A percentile compares a stretch with the other conserved stretches of the same genome.
These are phyloP conservation scores for Fonsecaea erecta DNA, from an alignment of 2,329 filamentous ascomycete species.

Conservation along the genomic window DNA sequence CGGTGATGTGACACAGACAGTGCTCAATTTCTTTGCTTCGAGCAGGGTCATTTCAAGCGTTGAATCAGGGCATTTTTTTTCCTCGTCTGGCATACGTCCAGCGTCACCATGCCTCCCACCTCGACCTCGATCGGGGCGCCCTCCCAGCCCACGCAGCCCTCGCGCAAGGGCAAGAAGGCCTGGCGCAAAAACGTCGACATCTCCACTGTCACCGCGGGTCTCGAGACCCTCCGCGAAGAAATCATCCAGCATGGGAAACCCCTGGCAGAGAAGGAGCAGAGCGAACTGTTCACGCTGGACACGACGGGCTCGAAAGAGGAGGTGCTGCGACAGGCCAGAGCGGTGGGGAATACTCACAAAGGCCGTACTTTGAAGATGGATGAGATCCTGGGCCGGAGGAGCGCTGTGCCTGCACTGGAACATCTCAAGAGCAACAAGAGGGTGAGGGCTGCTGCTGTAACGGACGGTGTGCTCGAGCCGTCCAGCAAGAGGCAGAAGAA, in stretches of 20 bases:
- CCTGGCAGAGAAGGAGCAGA: conserved; percentile 78
- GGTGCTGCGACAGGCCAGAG: conserved; percentile 69
- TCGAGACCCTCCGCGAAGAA: conserved; percentile 84
- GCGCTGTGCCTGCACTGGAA: conserved; percentile 77
- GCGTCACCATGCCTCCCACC: conserved; percentile 6
- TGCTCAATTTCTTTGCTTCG: too few relatives aligned
- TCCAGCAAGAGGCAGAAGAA: conserved; percentile 74
- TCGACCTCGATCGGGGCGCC: conserved; percentile 20
- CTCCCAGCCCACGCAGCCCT: conserved; percentile 65
- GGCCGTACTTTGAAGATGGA: conserved; percentile 71
- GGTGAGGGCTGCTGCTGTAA: conserved; percentile 56
- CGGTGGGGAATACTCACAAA: conserved; percentile 67
- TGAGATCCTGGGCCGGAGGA: conserved; percentile 86
- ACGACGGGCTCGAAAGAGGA: conserved; percentile 62
- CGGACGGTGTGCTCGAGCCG: conserved; percentile 71
- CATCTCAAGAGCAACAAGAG: conserved; percentile 75
- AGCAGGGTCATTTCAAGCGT: too few relatives aligned
- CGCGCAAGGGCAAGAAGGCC: conserved; percentile 96
- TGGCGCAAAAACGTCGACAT: conserved; percentile 99
- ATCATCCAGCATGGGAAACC: conserved; percentile 83
- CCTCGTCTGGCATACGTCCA: too few relatives aligned
- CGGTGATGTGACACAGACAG: too few relatives aligned
- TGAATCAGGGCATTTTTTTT: too few relatives aligned
- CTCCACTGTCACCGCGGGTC: conserved; percentile 78
- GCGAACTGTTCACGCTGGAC: conserved; percentile 85